Percentiles rank a stretch among this genome's conserved stretches.
Evolutionary conservation across 78 protist genomes (phyloP).

Genomic region (Thecamonas trahens): DNA sequence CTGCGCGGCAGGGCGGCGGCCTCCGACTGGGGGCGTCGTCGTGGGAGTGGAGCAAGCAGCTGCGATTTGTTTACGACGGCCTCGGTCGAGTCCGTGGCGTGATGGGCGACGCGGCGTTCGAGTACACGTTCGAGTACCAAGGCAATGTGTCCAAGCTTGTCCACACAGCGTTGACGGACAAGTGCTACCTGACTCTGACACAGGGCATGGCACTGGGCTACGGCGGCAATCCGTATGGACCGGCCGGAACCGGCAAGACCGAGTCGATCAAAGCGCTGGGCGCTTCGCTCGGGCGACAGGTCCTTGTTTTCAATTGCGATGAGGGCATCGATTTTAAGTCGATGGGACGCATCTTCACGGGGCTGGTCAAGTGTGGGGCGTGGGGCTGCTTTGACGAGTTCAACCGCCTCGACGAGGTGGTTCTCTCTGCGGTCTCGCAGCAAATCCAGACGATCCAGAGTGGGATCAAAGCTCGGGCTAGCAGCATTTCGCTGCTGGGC

Average conservation of each 20-base stretch:
- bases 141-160: constrained; percentile 85
- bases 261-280: constrained; percentile 90
- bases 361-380: constrained; percentile 86
- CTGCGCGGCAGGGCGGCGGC: too few species aligned
- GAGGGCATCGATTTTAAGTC: constrained; percentile 83
- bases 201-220: constrained; percentile 79
- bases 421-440: constrained; percentile 79
- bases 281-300: constrained; percentile 65
- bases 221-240: constrained; percentile 92
- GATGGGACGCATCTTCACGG: constrained; percentile 85
- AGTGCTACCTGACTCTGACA: constrained; percentile 83
- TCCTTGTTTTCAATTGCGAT: constrained; percentile 90
- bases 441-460: constrained; percentile 84
- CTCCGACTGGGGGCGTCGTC: too few species aligned
- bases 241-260: constrained; percentile 92
- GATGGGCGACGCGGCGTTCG: constrained; percentile 47
- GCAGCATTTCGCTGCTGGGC: constrained; percentile 38
- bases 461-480: constrained; percentile 31
- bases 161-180: constrained; percentile 88
- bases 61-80: too few species aligned
- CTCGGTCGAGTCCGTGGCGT: neutral
- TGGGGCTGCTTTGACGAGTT: constrained; percentile 82
- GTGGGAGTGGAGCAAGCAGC: too few species aligned
- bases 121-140: constrained; percentile 84
- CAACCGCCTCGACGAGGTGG: constrained; percentile 69